A percentile compares a stretch with the other conserved stretches of the same genome.
Evolutionary conservation across 257 asterid species (phyloP).

Genomic region (Solanum stenotomum): DNA sequence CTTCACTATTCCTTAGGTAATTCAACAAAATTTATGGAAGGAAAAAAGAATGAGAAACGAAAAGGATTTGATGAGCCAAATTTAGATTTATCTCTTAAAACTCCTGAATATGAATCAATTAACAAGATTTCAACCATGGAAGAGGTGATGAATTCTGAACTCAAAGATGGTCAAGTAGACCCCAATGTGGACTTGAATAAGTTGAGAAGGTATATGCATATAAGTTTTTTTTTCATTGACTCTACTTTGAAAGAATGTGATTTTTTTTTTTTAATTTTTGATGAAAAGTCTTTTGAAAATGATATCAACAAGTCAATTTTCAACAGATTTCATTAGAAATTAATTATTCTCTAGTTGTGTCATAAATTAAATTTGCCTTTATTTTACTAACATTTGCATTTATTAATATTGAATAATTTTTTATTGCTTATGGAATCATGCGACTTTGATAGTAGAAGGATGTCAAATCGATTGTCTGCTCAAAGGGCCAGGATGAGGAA

Average conservation of each 20-base stretch:
- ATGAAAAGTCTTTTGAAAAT: neutral
- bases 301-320: neutral
- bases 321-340: neutral
- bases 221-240: neutral
- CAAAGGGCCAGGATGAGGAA: conserved; percentile 30
- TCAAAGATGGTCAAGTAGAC: conserved; percentile 8
- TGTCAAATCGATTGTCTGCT: conserved; percentile 50
- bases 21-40: neutral
- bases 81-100: neutral
- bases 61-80: neutral
- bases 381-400: neutral
- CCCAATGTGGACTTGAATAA: conserved; percentile 1
- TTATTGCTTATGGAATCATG: neutral
- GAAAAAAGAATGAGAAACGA: neutral
- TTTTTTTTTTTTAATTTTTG: neutral
- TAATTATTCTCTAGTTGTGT: neutral
- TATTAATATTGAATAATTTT: neutral
- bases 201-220: conserved; percentile 32
- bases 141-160: conserved; percentile 1
- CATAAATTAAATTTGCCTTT: neutral
- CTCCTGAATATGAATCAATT: no score
- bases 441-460: conserved; percentile 16
- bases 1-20: neutral
- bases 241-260: neutral
- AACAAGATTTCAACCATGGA: neutral